Evolutionary conservation across 371 early-diverging fungal genomes (phyloP), one percentile per base, ranked within the genome.

Genomic region (Dinochytrium kinnereticum): DNA sequence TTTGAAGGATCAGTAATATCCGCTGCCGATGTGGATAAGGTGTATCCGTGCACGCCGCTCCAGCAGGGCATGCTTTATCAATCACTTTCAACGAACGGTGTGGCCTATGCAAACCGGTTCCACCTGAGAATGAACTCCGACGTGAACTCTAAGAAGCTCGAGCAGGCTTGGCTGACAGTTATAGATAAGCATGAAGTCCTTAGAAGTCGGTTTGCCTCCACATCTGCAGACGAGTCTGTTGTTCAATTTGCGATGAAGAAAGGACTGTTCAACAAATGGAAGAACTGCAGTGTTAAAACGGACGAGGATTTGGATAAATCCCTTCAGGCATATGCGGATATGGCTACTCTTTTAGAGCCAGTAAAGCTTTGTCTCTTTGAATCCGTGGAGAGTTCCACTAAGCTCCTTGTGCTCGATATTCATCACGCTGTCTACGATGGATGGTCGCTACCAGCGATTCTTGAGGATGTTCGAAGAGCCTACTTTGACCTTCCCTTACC

Each of bases 371-470:
- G 17, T 7, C 26, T 55, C 15, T 30, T 15, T 19, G 30, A 19
- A 10, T 7, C 57, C 26, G 26, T 24, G 10, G 49, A 49, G n/a
- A 26, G 17, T 5, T 10, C 17, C 10, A 10, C 5, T 10, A n/a
- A 51, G 33, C 51, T 72, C 34, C 50, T 78, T 7, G 51, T 81
- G 7, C 24, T 80, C 36, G 75, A 78, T 13, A 75, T 78, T 1
- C 80, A 82, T 61, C 82, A 82, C 69, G 80, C 78, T 1, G n/a
- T 80, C 3, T 78, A 74, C 57, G 82, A 82, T 65, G 82, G 82
- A 15, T 76, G 73, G 76, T 71, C 70, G 10, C 19, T 80, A 5
- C 69, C 68, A 1, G 21, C 73, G 19, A 49, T 78, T 13, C 21
- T 55, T 10, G 26, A 24, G 17, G 57, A 55, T 30, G 57, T 55